These are phyloP conservation scores for Oryza meyeriana DNA, from an alignment of 176 grass and related monocot genomes.

Conservation along the genomic window DNA sequence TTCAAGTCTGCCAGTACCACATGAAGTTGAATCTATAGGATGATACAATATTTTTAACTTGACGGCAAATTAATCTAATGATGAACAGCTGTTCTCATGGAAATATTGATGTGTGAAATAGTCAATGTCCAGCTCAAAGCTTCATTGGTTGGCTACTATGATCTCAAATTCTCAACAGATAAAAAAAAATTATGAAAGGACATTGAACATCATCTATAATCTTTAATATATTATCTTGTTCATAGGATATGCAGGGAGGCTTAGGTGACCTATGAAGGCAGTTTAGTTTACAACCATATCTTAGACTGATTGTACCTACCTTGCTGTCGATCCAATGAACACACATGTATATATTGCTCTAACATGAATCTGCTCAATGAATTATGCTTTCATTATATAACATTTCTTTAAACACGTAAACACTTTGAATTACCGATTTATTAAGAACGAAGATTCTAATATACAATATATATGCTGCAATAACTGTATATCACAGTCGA, in stretches of 20 bases:
- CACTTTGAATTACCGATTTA: not conserved
- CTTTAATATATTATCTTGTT: slow-evolving; percentile 21
- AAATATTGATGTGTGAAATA: not conserved
- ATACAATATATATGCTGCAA: not conserved
- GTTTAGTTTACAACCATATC: slow-evolving; percentile 17
- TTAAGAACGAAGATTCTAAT: not conserved
- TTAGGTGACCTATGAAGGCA: slow-evolving; percentile 18
- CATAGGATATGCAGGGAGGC: slow-evolving; percentile 23
- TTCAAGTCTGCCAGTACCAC: not conserved
- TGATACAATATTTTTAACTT: not conserved
- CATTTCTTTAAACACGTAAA: not conserved
- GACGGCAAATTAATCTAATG: not conserved
- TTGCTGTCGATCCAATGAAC: slow-evolving; percentile 14
- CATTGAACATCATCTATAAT: not conserved
- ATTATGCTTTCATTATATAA: not conserved
- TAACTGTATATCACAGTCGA: not conserved
- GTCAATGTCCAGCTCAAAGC: not conserved
- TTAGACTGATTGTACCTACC: not conserved
- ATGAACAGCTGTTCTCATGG: not conserved
- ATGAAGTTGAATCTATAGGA: not conserved
- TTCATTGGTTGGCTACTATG: not conserved
- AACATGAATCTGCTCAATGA: not conserved
- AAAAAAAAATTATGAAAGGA: not conserved
- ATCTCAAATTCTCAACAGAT: not conserved
- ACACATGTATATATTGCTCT: not conserved